These are phyloP conservation scores for Diaporthe helianthi DNA, from an alignment of 2,329 filamentous ascomycete genomes.

Conservation along the genomic window DNA sequence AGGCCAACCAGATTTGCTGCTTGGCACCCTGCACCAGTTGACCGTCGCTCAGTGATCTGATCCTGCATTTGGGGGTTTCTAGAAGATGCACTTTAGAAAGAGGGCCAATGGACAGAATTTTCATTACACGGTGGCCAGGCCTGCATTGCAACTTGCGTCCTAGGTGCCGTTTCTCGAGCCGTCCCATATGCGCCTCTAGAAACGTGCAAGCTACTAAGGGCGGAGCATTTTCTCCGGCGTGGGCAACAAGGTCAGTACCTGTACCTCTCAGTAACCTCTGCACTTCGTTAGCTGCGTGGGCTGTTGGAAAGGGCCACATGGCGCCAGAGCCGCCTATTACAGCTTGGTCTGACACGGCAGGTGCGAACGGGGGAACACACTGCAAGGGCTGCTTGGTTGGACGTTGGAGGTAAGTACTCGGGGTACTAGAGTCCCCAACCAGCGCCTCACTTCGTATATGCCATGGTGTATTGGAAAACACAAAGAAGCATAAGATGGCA, in stretches of 20 bases:
- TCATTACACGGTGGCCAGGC: neutral
- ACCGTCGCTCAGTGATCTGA: neutral
- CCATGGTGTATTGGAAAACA: no score
- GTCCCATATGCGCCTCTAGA: neutral
- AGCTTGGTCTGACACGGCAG: neutral
- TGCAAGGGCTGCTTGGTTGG: no score
- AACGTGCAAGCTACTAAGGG: neutral
- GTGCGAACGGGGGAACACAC: no score
- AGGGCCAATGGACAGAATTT: no score
- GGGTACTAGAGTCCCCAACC: no score
- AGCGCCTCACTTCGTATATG: no score
- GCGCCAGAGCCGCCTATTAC: no score
- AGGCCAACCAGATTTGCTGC: neutral
- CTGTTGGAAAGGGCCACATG: neutral
- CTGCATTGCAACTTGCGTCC: neutral
- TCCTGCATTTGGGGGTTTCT: neutral
- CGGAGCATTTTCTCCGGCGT: neutral
- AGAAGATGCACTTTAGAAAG: no score
- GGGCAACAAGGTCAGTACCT: no score
- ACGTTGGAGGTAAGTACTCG: no score
- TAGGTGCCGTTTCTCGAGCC: neutral
- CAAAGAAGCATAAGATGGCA: no score
- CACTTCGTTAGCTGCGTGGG: neutral
- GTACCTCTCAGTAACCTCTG: no score
- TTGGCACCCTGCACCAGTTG: neutral